Evolutionary conservation across 139 green algal species (phyloP), one percentile per base, ranked within the genome.

Genomic region (Volvox africanus): DNA sequence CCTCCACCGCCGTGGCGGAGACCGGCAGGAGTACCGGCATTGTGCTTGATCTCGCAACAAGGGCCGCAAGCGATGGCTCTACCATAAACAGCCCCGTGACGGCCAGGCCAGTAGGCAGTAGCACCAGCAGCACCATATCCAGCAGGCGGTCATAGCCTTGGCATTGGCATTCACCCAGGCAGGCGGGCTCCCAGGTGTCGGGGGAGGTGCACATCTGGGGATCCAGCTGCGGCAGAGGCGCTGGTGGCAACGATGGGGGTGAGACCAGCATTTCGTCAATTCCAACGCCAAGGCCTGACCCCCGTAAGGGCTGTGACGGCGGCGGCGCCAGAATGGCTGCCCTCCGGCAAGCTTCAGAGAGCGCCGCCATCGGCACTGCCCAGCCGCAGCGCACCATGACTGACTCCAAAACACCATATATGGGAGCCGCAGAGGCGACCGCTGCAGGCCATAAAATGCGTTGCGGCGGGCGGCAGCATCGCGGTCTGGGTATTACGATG

Each of bases 381-480:
- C 81, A 87, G 81, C 61, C 17, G 81, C 81, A 87, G 22, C 16
- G 30, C 19, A 87, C 61, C 13, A n/a, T 16, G 13, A 20, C 19
- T 0, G 81, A 61, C 61, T 87, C 81, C 30, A 87, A 33, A 19
- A 77, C 16, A 62, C 85, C 85, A 44, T 89, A 89, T 50, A 89
- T 32, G 0, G 69, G 85, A 5, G 69, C 85, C 20, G 85, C 85
- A 3, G 85, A 78, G n/a, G 73, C 85, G 2, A 89, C 69, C 24
- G 85, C 73, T 69, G 85, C 28, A 37, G 65, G 24, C 65, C 9
- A 55, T 55, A 9, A 5, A 55, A 55, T 55, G 44, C 5, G 44
- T 55, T 55, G 44, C 44, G 44, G 44, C 44, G 44, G 44, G 44
- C 44, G 44, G 44, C 44, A 55, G 44, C 44, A 55, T 55, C 44